These are phyloP conservation scores for Cordia subcordata DNA, from an alignment of 257 asterid species.

Conservation along the genomic window DNA sequence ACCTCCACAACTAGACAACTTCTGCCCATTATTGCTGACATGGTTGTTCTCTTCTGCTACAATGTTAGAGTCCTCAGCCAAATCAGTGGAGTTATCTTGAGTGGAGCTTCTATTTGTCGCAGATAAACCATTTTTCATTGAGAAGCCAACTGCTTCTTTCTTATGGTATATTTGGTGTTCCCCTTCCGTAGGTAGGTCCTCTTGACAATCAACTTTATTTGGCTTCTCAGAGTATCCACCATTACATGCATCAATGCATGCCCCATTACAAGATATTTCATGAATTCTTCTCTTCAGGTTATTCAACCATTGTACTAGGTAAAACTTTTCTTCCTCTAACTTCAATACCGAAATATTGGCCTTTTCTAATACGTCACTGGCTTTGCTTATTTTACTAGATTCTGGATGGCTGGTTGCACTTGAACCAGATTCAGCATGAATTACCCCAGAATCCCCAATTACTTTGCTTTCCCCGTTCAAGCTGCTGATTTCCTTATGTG, in stretches of 20 bases:
- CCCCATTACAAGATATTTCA: conserved; percentile 28
- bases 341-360: no score
- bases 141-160: conserved; percentile 16
- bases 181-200: no score
- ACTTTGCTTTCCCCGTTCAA: conserved; percentile 11
- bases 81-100: no score
- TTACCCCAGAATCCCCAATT: conserved; percentile 13
- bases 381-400: conserved; percentile 12
- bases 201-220: no score
- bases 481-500: conserved; percentile 13
- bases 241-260: conserved; percentile 2
- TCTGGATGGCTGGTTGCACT: conserved; percentile 19
- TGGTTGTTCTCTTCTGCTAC: no score
- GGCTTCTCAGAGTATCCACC: no score
- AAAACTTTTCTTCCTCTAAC: conserved; percentile 44
- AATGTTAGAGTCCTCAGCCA: no score
- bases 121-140: conserved; percentile 11
- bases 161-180: conserved; percentile 13
- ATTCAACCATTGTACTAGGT: conserved; percentile 35
- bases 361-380: conserved; percentile 15
- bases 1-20: conserved; percentile 17
- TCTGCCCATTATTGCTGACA: no score
- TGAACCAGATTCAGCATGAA: conserved; percentile 12
- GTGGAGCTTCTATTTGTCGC: no score
- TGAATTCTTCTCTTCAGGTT: conserved; percentile 43